These are phyloP conservation scores for Acanthamoeba royreba DNA, from an alignment of 208 protist species.

Conservation along the genomic window DNA sequence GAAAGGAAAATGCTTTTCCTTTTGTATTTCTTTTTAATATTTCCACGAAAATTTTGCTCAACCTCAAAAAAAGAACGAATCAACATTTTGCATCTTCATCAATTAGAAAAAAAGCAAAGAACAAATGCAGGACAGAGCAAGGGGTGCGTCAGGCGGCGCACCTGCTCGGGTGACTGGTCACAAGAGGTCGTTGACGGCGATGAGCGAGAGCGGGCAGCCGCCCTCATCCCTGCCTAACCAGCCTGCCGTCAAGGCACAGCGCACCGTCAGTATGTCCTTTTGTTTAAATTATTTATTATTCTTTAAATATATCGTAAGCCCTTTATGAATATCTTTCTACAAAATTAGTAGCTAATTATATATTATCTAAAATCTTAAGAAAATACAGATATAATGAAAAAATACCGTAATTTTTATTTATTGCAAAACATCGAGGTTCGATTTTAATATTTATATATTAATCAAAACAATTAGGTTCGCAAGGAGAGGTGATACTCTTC, in stretches of 20 bases:
- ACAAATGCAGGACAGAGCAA: background rate
- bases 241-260: background rate
- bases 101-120: background rate
- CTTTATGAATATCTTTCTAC: too few relatives aligned
- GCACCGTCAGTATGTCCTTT: background rate
- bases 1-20: too few relatives aligned
- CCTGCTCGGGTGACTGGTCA: background rate
- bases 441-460: too few relatives aligned
- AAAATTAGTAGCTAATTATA: too few relatives aligned
- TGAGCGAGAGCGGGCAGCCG: background rate
- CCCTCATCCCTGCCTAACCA: background rate
- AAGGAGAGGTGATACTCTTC: constrained; percentile 9
- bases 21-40: too few relatives aligned
- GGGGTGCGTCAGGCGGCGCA: background rate
- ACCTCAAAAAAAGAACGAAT: too few relatives aligned
- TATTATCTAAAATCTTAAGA: too few relatives aligned
- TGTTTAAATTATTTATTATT: background rate
- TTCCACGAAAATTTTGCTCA: too few relatives aligned
- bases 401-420: background rate
- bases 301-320: too few relatives aligned
- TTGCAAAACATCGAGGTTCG: too few relatives aligned
- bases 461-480: background rate
- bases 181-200: background rate
- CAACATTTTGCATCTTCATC: too few relatives aligned
- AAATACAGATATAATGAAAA: too few relatives aligned